phyloP scores from a whole-genome alignment of 495 filamentous ascomycete genomes.

The Podospora pseudoanserina region DNA sequence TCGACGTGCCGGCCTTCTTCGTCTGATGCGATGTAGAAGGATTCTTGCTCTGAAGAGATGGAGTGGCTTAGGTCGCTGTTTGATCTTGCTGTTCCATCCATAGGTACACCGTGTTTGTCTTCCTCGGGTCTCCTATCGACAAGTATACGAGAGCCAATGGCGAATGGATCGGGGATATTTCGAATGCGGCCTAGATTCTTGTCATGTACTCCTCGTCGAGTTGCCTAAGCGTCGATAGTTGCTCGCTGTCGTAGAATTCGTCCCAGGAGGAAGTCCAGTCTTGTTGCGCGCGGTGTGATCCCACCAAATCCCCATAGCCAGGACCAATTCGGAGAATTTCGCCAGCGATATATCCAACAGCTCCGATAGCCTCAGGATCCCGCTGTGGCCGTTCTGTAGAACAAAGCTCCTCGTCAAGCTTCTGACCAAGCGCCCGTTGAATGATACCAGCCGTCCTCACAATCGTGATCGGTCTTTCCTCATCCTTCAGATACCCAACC shows the following conservation, averaged over 20 bases:
- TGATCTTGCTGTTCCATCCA: not conserved
- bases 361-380: not conserved
- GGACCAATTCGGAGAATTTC: not conserved
- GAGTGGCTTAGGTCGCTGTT: not conserved
- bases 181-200: conserved; percentile 18
- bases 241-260: conserved; percentile 14
- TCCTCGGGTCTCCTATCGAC: not conserved
- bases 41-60: not conserved
- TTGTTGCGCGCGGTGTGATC: conserved; percentile 16
- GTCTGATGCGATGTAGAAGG: not conserved
- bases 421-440: conserved; percentile 6
- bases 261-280: conserved; percentile 20
- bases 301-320: conserved; percentile 14
- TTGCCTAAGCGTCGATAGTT: conserved; percentile 14
- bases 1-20: not conserved
- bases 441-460: conserved; percentile 17
- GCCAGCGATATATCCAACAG: not conserved
- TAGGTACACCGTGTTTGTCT: not conserved
- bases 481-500: not conserved
- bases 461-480: conserved; percentile 15
- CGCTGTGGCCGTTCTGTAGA: conserved; percentile 5
- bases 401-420: conserved; percentile 10
- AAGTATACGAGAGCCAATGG: not conserved
- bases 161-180: conserved; percentile 5
- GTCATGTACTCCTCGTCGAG: conserved; percentile 21